Conservation (phyloP, 768 basidiomycete genomes). For the Podaxis mareebaensis region DNA sequence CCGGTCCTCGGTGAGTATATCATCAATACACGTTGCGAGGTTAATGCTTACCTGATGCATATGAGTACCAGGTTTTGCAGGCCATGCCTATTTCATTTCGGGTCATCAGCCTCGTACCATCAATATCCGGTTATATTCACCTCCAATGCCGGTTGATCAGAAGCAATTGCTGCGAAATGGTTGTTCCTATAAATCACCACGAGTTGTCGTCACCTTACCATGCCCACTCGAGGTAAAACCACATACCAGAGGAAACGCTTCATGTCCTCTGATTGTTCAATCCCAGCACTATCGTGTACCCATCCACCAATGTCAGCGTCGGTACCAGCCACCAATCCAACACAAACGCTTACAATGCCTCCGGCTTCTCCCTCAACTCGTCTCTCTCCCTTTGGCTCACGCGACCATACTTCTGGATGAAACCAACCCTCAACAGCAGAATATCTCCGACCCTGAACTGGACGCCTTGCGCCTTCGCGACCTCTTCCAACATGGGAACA, state of each 20-base stretch:
- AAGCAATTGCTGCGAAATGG: slow-evolving; percentile 70
- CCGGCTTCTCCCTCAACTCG: slow-evolving; percentile 38
- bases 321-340: not conserved
- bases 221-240: not conserved
- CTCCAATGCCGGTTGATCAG: slow-evolving; percentile 69
- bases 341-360: slow-evolving; percentile 50
- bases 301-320: not conserved
- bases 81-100: slow-evolving; percentile 42
- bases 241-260: slow-evolving; percentile 70
- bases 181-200: slow-evolving; percentile 52
- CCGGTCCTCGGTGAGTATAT: slow-evolving; percentile 5
- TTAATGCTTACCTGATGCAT: slow-evolving; percentile 54
- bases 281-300: slow-evolving; percentile 50
- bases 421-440: slow-evolving; percentile 60
- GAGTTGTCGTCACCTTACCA: not conserved
- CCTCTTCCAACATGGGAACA: slow-evolving; percentile 56
- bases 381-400: slow-evolving; percentile 46
- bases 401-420: slow-evolving; percentile 55
- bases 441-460: slow-evolving; percentile 61
- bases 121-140: slow-evolving; percentile 28
- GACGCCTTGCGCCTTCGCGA: slow-evolving; percentile 59
- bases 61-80: slow-evolving; percentile 42
- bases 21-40: not conserved
- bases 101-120: not conserved
- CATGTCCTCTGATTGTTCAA: slow-evolving; percentile 70